A percentile compares a stretch with the other conserved stretches of the same genome.
These are phyloP conservation scores for Yamadazyma aaseri DNA, from an alignment of 1,139 yeast species.

Conservation along the genomic window DNA sequence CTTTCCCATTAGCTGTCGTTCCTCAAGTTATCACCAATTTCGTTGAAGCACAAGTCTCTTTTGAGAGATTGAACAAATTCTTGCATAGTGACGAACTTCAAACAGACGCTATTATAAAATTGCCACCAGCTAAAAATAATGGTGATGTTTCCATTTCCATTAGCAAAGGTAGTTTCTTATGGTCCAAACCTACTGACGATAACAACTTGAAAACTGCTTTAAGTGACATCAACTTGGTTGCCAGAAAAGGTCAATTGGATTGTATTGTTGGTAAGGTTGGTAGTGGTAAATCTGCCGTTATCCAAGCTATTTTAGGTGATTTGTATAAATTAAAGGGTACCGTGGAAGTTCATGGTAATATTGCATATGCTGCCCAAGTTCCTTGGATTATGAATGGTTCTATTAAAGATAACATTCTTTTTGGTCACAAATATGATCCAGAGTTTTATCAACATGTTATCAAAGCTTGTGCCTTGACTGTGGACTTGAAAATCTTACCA, in stretches of 20 bases:
- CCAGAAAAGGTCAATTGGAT: conserved; percentile 76
- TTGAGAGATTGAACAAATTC: conserved; percentile 71
- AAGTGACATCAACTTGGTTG: conserved; percentile 62
- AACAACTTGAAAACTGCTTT: conserved; percentile 68
- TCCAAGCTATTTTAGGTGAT: conserved; percentile 85
- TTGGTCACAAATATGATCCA: conserved; percentile 84
- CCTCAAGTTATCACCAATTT: conserved; percentile 87
- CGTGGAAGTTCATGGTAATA: conserved; percentile 70
- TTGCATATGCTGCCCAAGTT: conserved; percentile 88
- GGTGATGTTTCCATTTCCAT: conserved; percentile 76
- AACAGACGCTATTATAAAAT: conserved; percentile 64
- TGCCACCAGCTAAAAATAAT: conserved; percentile 45
- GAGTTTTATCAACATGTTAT: conserved; percentile 76
- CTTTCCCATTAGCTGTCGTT: conserved; percentile 90
- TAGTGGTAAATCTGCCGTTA: conserved; percentile 83
- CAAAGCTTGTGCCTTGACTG: conserved; percentile 84
- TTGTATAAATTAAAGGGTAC: conserved; percentile 76
- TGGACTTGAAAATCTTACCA: conserved; percentile 75
- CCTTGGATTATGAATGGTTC: conserved; percentile 97
- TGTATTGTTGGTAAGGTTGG: conserved; percentile 96
- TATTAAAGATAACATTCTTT: conserved; percentile 83
- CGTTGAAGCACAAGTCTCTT: conserved; percentile 89
- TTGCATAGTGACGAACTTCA: conserved; percentile 80
- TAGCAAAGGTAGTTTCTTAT: conserved; percentile 76
- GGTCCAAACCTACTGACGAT: conserved; percentile 73